A percentile compares a stretch with the other conserved stretches of the same genome.
Conservation (phyloP, 306 rosid species). For the Inga oerstediana region DNA sequence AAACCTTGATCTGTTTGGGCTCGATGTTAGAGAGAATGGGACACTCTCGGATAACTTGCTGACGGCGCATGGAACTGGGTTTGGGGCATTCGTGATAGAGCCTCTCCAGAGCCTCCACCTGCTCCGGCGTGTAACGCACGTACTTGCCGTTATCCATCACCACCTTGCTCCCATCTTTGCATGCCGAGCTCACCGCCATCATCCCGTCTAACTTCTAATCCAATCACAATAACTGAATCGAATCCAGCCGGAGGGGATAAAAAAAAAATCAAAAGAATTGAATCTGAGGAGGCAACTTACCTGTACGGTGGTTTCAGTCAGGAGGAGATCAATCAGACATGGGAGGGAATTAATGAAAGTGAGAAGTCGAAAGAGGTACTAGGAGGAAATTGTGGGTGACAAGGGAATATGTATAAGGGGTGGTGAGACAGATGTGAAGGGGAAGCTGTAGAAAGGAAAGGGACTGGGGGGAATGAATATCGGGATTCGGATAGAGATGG, state of each 20-base stretch:
- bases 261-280: not conserved
- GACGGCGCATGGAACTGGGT: slow-evolving; percentile 96
- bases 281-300: slow-evolving; percentile 16
- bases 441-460: slow-evolving; percentile 28
- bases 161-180: slow-evolving; percentile 70
- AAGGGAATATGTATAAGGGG: slow-evolving; percentile 17
- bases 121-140: slow-evolving; percentile 95
- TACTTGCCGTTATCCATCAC: slow-evolving; percentile 95
- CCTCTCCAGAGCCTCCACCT: slow-evolving; percentile 93
- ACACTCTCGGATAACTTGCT: slow-evolving; percentile 92
- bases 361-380: slow-evolving; percentile 9
- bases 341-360: not conserved
- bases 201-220: slow-evolving; percentile 48
- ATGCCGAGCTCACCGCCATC: slow-evolving; percentile 76
- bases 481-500: slow-evolving; percentile 36
- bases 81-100: slow-evolving; percentile 96
- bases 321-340: not conserved
- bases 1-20: slow-evolving; percentile 98
- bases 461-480: slow-evolving; percentile 36
- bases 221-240: not conserved
- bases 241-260: not conserved
- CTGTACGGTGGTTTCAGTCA: slow-evolving; percentile 23
- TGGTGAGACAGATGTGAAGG: slow-evolving; percentile 2
- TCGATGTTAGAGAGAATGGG: slow-evolving; percentile 96
- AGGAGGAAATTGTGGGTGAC: slow-evolving; percentile 32